Evolutionary conservation across 345 rosid species (phyloP).

Genomic region (Moricandia arvensis): DNA sequence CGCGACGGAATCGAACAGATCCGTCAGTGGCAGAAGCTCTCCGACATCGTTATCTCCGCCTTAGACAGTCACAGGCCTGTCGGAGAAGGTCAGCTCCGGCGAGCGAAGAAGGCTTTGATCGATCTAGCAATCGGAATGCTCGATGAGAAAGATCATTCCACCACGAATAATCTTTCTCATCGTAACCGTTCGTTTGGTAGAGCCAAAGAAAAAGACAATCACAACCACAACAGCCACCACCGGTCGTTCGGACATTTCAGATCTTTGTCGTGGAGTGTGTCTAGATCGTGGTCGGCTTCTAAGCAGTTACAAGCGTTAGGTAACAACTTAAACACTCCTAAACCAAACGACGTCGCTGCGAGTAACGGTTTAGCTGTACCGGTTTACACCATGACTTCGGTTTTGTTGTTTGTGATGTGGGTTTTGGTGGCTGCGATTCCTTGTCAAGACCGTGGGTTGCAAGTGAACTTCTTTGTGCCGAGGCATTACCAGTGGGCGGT

Average conservation of each 20-base stretch:
- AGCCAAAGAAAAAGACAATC: constrained; percentile 38
- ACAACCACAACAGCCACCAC: constrained; percentile 18
- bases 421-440: constrained; percentile 94
- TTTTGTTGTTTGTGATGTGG: constrained; percentile 87
- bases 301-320: constrained; percentile 81
- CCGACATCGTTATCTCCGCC: constrained; percentile 68
- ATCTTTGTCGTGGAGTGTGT: constrained; percentile 94
- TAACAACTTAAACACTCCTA: constrained; percentile 56
- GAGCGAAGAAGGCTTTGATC: constrained; percentile 79
- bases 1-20: constrained; percentile 85
- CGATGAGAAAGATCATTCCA: constrained; percentile 72
- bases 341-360: constrained; percentile 53
- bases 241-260: constrained; percentile 63
- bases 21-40: constrained; percentile 64
- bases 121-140: constrained; percentile 88
- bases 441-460: constrained; percentile 93
- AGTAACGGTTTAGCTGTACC: constrained; percentile 64
- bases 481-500: constrained; percentile 70
- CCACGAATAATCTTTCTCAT: constrained; percentile 43
- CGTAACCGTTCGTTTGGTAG: constrained; percentile 89
- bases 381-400: constrained; percentile 64
- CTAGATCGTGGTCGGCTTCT: constrained; percentile 97
- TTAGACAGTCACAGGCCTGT: constrained; percentile 45
- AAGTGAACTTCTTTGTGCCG: constrained; percentile 69
- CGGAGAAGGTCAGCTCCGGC: constrained; percentile 87